These are phyloP conservation scores for Tolypocladium amazonense DNA, from an alignment of 2,329 filamentous ascomycete species.

Conservation along the genomic window DNA sequence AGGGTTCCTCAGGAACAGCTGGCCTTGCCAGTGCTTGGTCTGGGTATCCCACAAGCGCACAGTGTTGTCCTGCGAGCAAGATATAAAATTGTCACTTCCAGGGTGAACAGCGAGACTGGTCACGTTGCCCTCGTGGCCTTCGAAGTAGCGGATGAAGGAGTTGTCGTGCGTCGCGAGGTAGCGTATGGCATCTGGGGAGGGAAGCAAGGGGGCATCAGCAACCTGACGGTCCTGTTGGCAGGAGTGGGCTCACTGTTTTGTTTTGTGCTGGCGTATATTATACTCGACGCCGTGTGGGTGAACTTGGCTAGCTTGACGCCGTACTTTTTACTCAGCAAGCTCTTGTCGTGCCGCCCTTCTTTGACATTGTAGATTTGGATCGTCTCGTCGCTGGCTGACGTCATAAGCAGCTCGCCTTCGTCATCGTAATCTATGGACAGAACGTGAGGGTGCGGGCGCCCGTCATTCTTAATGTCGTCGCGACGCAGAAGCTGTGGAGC, in stretches of 20 bases:
- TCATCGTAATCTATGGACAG: slow-evolving; percentile 96
- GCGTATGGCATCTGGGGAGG: slow-evolving; percentile 59
- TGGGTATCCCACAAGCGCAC: slow-evolving; percentile 83
- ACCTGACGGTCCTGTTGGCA: not conserved
- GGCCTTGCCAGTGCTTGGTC: slow-evolving; percentile 69
- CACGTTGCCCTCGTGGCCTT: slow-evolving; percentile 76
- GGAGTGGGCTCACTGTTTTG: slow-evolving; percentile 57
- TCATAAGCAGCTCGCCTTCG: slow-evolving; percentile 83
- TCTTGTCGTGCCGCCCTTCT: slow-evolving; percentile 82
- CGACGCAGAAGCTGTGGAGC: slow-evolving; percentile 44
- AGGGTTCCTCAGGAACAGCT: slow-evolving; percentile 69
- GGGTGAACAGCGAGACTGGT: slow-evolving; percentile 79
- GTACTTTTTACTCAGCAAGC: slow-evolving; percentile 90
- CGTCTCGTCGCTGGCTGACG: slow-evolving; percentile 85
- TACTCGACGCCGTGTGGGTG: slow-evolving; percentile 81
- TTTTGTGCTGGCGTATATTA: slow-evolving; percentile 94
- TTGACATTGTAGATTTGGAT: slow-evolving; percentile 93
- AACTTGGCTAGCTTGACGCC: slow-evolving; percentile 90
- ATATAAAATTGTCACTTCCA: slow-evolving; percentile 82
- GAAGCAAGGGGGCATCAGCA: not conserved
- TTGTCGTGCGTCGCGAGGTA: slow-evolving; percentile 93
- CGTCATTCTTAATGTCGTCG: slow-evolving; percentile 39
- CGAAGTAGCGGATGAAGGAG: slow-evolving; percentile 91
- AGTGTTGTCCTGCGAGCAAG: slow-evolving; percentile 82
- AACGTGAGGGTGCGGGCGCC: slow-evolving; percentile 49